Base-by-base conservation (phyloP, 805 yeast species). In the Candida tallmaniae region DNA sequence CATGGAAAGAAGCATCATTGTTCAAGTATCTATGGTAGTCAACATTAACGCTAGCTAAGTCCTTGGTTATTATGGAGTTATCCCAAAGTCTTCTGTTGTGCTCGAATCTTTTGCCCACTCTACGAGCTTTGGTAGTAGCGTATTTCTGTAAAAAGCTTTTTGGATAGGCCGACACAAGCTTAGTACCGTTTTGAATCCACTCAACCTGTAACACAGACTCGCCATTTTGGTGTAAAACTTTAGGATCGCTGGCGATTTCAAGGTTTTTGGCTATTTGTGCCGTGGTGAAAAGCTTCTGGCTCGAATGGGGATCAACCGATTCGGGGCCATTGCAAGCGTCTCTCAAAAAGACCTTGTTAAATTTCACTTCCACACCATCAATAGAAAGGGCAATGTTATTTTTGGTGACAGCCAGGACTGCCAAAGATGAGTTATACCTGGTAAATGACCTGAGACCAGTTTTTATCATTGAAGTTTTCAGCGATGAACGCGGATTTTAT, bases 261-360 rank as follows among this genome's bases (percentile, higher is more conserved):
- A 70, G 56, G n/a, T 54, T 47, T 10, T 46, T 40, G 38, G 61
- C 47, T 35, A 73, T 55, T 33, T 65, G 51, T 1, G 75, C 78
- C 0, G 88, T 79, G n/a, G 82, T 71, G 54, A 80, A 78, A 19
- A 69, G 49, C 50, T 80, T 83, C 49, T 83, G 89, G 13, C 70
- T 69, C 0, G 84, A 70, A 17, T 55, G 49, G 3, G 64, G 58
- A 42, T 83, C 84, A 4, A 80, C 64, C 0, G 83, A 74, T 8
- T 46, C 39, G 1, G 58, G 42, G 10, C 74, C 58, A 4, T 54
- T 49, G 30, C 86, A 78, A 0, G 86, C 68, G 47, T 83, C 94
- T 48, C 90, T 67, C 13, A 84, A 60, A 45, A 83, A 81, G 1
- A 72, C 56, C 32, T 72, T 75, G 45, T 62, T 70, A 52, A 62